Evolutionary conservation across 2,329 filamentous ascomycete genomes (phyloP), one percentile per base, ranked within the genome.

Genomic region (Zymoseptoria brevis): DNA sequence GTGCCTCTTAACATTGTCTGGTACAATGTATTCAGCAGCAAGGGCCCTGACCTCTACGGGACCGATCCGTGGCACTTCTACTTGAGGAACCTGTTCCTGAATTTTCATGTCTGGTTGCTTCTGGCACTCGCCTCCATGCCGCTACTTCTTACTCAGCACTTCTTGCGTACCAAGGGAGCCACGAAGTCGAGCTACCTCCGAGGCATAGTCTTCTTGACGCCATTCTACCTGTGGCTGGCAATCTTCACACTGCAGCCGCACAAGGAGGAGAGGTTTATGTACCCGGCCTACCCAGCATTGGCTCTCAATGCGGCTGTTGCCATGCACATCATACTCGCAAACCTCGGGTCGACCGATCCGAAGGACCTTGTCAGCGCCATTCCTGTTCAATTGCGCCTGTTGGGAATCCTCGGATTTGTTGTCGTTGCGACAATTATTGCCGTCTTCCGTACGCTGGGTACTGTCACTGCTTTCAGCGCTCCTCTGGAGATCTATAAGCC

Each of bases 241-340:
- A 94, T 97, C 62, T 97, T 99, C 76, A 93, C 89, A 0, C 72
- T 88, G 8, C 94, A 99, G 72, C 90, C 94, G 16, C 94, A 99
- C 76, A 99, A 99, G 71, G 94, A 99, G 73, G 94, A 99, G 75
- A 83, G 94, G 6, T 99, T 99, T 78, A 97, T 99, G 92, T 99
- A 96, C 69, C 94, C 94, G 0, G 89, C 85, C 1, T 99, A 99
- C 69, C 94, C 94, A 0, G 90, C 93, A 63, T 80, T 99, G 45
- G 88, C 89, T 0, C 80, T 99, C 41, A 96, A 96, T 69, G 92
- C 92, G 2, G 89, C 93, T 8, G 82, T 96, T 56, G 83, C 89
- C 3, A 77, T 95, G 41, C 91, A 97, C 72, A 87, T 95, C 59
- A 70, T 95, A 1, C 80, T 97, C 16, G 80, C 85, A 11, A 86